These are phyloP conservation scores for Alternaria angustiovoidea DNA, from an alignment of 2,329 filamentous ascomycete species.

Conservation along the genomic window DNA sequence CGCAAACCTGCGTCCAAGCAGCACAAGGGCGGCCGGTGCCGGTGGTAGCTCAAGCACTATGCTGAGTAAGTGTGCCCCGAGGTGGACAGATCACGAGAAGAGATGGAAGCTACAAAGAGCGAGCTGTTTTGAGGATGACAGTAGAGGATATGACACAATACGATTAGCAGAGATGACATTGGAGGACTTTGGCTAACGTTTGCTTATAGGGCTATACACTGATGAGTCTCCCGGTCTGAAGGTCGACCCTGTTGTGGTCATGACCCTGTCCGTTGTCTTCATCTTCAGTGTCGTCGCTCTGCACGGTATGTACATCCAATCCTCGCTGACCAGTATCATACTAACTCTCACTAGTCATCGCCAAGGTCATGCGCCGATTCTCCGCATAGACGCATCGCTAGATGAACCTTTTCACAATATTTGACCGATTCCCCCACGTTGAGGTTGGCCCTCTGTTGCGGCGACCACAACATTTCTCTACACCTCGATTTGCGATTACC, in stretches of 20 bases:
- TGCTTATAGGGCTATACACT: conserved; percentile 82
- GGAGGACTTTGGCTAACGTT: conserved; percentile 23
- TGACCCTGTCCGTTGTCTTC: conserved; percentile 95
- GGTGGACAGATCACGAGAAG: neutral
- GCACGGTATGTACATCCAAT: conserved; percentile 74
- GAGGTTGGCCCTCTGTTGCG: conserved; percentile 32
- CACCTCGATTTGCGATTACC: conserved; percentile 12
- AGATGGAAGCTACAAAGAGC: neutral
- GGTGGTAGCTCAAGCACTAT: conserved; percentile 98
- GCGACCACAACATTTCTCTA: conserved; percentile 18
- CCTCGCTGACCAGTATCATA: neutral
- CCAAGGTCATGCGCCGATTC: conserved; percentile 93
- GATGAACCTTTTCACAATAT: conserved; percentile 10
- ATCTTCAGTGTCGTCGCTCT: conserved; percentile 98
- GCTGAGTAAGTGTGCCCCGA: conserved; percentile 75
- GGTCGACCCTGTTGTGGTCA: conserved; percentile 96
- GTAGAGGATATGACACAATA: neutral
- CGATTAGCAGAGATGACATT: neutral
- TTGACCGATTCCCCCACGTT: conserved; percentile 16
- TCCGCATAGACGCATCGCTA: conserved; percentile 56
- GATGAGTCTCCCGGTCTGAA: conserved; percentile 97
- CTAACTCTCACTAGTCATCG: conserved; percentile 73
- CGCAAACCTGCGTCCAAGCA: conserved; percentile 90
- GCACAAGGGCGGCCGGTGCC: conserved; percentile 90
- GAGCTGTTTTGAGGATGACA: neutral